Base-by-base conservation (phyloP, 2,329 filamentous ascomycete species). In the Colletotrichum sp. region DNA sequence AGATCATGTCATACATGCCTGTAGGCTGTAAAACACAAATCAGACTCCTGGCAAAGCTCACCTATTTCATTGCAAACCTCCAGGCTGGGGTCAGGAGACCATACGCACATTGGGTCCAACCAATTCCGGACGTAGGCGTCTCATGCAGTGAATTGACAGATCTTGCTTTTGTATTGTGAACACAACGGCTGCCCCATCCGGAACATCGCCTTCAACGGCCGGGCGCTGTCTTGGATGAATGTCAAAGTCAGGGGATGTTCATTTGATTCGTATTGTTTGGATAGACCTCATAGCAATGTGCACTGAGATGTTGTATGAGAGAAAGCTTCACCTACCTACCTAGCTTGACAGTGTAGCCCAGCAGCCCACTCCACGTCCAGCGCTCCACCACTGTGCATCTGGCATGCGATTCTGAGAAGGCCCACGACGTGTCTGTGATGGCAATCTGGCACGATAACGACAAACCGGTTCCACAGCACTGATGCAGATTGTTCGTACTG, bases 371-470 rank as follows among this genome's bases (percentile, higher is more conserved):
- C 32, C 52, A 36, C 11, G 12, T 32, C 25, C 22, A 44, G 32
- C 52, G 52, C 63, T 29, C 73, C 73, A 76, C 73, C 63, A 44
- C 32, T 34, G 44, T 76, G 73, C 73, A 27, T 76, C 39, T 49
- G 57, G 70, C 69, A 76, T 76, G 73, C 69, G 71, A 68, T 69
- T 73, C 22, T 73, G 34, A 30, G 25, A 62, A 22, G 73, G 70
- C 25, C 55, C 69, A 73, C 73, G 73, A 73, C 73, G 73, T 76
- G 69, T 76, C 19, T 59, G 64, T 76, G 73, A 76, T 76, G 73
- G 70, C 70, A 73, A 73, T 76, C 67, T 66, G 69, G 39, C 36
- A 64, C 70, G 70, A 73, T 76, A 76, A 69, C 73, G 63, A 76
- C 57, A 73, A 61, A 44, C 27, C 57, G 70, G 74, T 59, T 61